Evolutionary conservation across 2,329 filamentous ascomycete genomes (phyloP).

Genomic region (Rhexocercosporidium sp.): DNA sequence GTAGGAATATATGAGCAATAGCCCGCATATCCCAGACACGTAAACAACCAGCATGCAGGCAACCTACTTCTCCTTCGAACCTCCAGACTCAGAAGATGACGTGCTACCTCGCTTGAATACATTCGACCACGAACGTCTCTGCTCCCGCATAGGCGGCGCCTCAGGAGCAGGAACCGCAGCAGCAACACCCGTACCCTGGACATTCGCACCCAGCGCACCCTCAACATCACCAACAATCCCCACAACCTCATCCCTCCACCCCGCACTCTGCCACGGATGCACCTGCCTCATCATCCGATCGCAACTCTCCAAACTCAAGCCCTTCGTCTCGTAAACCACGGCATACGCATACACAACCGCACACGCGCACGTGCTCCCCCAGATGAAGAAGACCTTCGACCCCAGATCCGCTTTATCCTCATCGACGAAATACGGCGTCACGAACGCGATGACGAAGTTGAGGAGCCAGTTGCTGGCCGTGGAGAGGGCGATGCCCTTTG

Average conservation of each 20-base stretch:
- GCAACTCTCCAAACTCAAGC: constrained; percentile 72
- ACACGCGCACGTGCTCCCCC: constrained; percentile 60
- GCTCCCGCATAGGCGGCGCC: too few relatives aligned
- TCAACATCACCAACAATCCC: neutral
- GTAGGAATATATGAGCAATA: too few relatives aligned
- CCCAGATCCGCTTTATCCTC: constrained; percentile 48
- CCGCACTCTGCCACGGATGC: constrained; percentile 13
- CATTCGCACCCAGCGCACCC: neutral
- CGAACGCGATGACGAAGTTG: constrained; percentile 74
- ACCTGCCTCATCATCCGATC: constrained; percentile 56
- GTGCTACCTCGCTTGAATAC: neutral
- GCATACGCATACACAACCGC: constrained; percentile 60
- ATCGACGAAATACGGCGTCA: constrained; percentile 73
- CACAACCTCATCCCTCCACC: neutral
- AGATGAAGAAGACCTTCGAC: constrained; percentile 54
- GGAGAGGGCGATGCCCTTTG: constrained; percentile 80
- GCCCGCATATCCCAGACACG: too few relatives aligned
- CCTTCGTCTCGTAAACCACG: constrained; percentile 71
- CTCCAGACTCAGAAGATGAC: neutral
- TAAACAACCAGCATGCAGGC: neutral
- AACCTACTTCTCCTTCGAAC: neutral
- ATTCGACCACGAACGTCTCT: too few relatives aligned
- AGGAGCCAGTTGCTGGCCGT: constrained; percentile 91
- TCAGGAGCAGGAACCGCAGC: neutral
- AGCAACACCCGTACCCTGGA: neutral